These are phyloP conservation scores for Epicoccum sorghinum DNA, from an alignment of 2,329 filamentous ascomycete genomes.

Conservation along the genomic window DNA sequence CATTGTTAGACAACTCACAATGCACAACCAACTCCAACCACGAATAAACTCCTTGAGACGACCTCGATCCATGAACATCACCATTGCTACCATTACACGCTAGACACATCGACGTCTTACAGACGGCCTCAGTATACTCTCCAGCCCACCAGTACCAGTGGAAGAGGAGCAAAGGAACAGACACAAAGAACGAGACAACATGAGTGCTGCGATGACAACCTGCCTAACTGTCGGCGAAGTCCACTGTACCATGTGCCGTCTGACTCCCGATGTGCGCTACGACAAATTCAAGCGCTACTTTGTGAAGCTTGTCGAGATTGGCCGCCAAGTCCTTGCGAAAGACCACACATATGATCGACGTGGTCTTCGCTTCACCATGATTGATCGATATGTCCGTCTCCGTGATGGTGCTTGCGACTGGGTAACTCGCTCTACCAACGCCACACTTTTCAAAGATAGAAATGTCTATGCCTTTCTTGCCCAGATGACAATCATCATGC, in stretches of 20 bases:
- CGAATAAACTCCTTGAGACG: too few relatives aligned
- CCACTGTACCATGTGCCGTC: background rate
- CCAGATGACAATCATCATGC: background rate
- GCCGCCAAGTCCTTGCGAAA: background rate
- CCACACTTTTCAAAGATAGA: background rate
- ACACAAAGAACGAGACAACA: too few relatives aligned
- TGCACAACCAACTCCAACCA: too few relatives aligned
- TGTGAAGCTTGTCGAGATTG: background rate
- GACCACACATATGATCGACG: background rate
- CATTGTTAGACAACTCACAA: too few relatives aligned
- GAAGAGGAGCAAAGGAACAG: too few relatives aligned
- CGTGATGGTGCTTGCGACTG: background rate
- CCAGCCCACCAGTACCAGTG: too few relatives aligned
- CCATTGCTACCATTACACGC: too few relatives aligned
- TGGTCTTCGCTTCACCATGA: background rate
- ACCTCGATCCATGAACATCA: too few relatives aligned
- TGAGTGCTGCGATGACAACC: background rate
- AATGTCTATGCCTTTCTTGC: background rate
- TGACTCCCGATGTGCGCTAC: background rate
- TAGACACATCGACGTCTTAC: too few relatives aligned
- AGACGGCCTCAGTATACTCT: too few relatives aligned
- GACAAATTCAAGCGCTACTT: slow-evolving; percentile 1
- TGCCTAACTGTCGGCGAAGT: background rate
- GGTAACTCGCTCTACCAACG: background rate
- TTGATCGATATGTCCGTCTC: background rate